Evolutionary conservation across 305 asterid genomes (phyloP).

Genomic region (Stenogyne calaminthoides): DNA sequence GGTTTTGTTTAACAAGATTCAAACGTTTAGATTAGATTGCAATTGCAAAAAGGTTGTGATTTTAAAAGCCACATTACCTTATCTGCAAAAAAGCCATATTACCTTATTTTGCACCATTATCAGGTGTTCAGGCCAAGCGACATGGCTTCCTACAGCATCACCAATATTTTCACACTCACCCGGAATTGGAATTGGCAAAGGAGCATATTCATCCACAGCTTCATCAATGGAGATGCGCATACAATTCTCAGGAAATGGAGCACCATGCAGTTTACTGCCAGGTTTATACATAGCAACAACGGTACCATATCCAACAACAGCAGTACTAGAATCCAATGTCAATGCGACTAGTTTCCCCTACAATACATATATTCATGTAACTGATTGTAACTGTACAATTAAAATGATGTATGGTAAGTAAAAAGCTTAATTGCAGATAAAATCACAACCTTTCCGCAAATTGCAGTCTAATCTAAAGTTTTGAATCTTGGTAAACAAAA

Average conservation of each 20-base stretch:
- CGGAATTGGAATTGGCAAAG: conserved; percentile 3
- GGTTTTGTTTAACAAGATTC: no score
- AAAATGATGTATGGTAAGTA: background rate
- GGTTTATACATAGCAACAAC: background rate
- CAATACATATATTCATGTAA: background rate
- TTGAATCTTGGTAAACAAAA: no score
- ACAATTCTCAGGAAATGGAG: conserved; percentile 1
- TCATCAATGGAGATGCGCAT: background rate
- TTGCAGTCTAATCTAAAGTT: no score
- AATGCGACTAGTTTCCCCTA: conserved; percentile 12
- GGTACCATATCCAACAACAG: conserved; percentile 13
- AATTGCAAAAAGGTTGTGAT: no score
- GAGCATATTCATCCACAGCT: background rate
- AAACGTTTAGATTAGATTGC: no score
- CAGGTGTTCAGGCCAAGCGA: conserved; percentile 16
- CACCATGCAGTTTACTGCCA: background rate
- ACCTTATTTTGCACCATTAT: background rate
- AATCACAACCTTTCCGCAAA: no score
- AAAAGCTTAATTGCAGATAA: no score
- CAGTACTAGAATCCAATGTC: background rate
- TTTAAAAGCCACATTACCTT: background rate
- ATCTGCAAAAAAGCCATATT: background rate
- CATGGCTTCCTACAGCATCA: conserved; percentile 10
- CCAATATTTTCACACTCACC: conserved; percentile 2
- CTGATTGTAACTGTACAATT: background rate